These are phyloP conservation scores for Rhizopus delemar DNA, from an alignment of 371 early-diverging fungal genomes.

Conservation along the genomic window DNA sequence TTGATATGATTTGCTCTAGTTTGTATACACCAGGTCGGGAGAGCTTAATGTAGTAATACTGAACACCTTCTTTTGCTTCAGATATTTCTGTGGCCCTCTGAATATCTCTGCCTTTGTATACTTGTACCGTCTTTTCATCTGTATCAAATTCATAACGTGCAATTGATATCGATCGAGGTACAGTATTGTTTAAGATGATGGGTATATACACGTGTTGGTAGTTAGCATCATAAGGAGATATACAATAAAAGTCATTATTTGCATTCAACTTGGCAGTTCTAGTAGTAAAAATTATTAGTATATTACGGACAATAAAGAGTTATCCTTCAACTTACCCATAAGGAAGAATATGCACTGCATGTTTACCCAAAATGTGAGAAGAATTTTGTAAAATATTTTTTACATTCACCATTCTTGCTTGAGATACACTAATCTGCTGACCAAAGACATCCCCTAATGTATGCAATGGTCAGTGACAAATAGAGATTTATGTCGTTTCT, in stretches of 20 bases:
- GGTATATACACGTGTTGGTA: constrained; percentile 47
- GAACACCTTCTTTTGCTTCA: constrained; percentile 37
- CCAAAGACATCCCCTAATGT: constrained; percentile 34
- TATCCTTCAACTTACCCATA: constrained; percentile 35
- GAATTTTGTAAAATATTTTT: constrained; percentile 43
- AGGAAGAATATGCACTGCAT: constrained; percentile 53
- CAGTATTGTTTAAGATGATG: constrained; percentile 50
- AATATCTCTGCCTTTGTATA: constrained; percentile 28
- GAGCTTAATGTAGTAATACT: constrained; percentile 42
- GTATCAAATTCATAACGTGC: constrained; percentile 49
- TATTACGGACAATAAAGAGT: not conserved
- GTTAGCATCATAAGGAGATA: constrained; percentile 35
- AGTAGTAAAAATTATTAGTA: not conserved
- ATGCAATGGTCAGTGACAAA: too few species aligned
- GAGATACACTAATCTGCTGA: constrained; percentile 41
- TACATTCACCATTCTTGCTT: constrained; percentile 43
- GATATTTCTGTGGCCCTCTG: constrained; percentile 46
- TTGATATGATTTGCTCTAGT: constrained; percentile 37
- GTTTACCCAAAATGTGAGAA: constrained; percentile 50
- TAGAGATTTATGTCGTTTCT: too few species aligned
- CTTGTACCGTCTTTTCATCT: constrained; percentile 9
- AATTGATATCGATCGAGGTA: constrained; percentile 40
- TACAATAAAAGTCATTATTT: constrained; percentile 42
- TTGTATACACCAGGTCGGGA: constrained; percentile 44
- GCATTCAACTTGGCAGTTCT: constrained; percentile 55